phyloP scores from a whole-genome alignment of 352 stramenopile species.

The Pythium dissotocum region DNA sequence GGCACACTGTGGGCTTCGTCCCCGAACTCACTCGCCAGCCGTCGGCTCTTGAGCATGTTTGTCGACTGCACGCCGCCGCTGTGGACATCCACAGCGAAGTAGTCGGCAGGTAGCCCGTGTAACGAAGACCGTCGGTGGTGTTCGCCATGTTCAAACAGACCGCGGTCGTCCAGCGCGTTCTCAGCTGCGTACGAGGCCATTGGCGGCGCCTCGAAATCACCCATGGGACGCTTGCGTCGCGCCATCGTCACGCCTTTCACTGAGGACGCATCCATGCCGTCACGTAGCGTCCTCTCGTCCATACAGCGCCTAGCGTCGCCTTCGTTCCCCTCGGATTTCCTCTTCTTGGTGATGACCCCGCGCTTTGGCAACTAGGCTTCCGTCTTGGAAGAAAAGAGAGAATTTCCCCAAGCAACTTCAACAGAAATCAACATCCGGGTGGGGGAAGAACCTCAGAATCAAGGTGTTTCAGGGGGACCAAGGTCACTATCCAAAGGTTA shows the following conservation, averaged over 20 bases:
- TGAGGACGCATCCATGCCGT: conserved; percentile 29
- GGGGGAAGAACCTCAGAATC: conserved; percentile 13
- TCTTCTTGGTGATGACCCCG: not conserved
- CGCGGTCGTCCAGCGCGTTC: conserved; percentile 13
- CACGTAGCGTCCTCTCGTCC: not conserved
- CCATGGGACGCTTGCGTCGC: conserved; percentile 40
- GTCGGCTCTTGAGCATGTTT: conserved; percentile 29
- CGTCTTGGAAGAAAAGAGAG: not conserved
- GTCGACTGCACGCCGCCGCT: conserved; percentile 21
- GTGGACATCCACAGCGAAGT: conserved; percentile 25
- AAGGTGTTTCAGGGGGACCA: conserved; percentile 2
- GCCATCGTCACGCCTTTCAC: conserved; percentile 2
- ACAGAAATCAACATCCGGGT: conserved; percentile 6
- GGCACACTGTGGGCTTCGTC: conserved; percentile 6
- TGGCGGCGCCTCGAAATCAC: conserved; percentile 28
- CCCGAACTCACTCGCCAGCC: conserved; percentile 14
- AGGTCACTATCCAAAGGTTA: conserved; percentile 18
- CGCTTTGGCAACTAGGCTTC: not conserved
- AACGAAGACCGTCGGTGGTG: conserved; percentile 19
- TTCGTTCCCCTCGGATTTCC: not conserved
- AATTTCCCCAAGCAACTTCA: conserved; percentile 28
- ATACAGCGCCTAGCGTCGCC: not conserved
- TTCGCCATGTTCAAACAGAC: not conserved
- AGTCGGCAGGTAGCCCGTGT: conserved; percentile 12
- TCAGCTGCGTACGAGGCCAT: not conserved